Conservation (phyloP, 176 grass and related monocot genomes). For the Oryza meyeriana region DNA sequence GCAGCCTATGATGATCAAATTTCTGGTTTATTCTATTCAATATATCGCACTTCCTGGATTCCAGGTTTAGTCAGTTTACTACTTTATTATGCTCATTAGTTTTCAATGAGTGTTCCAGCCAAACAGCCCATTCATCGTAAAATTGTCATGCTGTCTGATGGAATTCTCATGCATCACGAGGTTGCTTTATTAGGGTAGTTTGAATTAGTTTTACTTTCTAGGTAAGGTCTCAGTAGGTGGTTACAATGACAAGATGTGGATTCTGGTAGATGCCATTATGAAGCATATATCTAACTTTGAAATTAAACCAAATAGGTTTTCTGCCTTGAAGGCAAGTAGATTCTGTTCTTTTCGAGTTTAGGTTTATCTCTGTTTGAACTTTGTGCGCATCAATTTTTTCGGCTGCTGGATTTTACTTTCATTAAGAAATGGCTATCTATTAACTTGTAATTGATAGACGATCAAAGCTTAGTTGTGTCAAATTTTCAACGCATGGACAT, state of each 20-base stretch:
- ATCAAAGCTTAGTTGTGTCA: neutral
- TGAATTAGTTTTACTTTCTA: conserved; percentile 6
- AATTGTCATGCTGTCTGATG: neutral
- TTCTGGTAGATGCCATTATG: conserved; percentile 76
- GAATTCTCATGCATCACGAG: conserved; percentile 18
- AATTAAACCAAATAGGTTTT: conserved; percentile 88
- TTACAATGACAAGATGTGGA: conserved; percentile 94
- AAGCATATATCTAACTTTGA: conserved; percentile 76
- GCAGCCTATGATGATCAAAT: conserved; percentile 89
- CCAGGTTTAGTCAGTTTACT: conserved; percentile 50
- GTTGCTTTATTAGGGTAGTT: neutral
- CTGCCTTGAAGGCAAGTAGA: conserved; percentile 72
- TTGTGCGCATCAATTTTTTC: neutral
- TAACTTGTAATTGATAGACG: neutral
- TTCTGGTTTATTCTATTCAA: conserved; percentile 78
- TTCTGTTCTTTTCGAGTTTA: conserved; percentile 12
- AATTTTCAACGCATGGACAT: conserved; percentile 27
- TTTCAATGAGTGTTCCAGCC: conserved; percentile 5
- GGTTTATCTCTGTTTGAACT: neutral
- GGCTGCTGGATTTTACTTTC: neutral
- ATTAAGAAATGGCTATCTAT: neutral
- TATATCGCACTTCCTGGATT: conserved; percentile 65
- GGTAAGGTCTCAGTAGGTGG: conserved; percentile 66
- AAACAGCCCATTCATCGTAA: neutral
- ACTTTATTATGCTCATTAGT: conserved; percentile 7